These are phyloP conservation scores for Metschnikowia gruessii DNA, from an alignment of 805 yeast genomes.

Conservation along the genomic window DNA sequence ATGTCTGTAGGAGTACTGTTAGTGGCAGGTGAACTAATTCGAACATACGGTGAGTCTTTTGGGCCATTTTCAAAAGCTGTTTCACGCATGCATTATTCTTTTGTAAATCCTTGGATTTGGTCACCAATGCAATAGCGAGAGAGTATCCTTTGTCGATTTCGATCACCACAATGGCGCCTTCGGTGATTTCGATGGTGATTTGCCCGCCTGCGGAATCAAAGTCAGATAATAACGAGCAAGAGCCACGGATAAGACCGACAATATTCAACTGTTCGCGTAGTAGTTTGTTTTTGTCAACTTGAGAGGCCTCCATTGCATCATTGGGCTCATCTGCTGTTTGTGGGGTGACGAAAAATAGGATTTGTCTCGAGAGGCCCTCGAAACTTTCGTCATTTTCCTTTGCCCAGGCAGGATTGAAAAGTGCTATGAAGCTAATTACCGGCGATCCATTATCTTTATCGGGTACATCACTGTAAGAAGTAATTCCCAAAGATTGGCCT, in stretches of 20 bases:
- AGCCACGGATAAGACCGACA: constrained; percentile 38
- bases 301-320: background rate
- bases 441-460: constrained; percentile 8
- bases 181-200: constrained; percentile 25
- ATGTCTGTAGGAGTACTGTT: constrained; percentile 15
- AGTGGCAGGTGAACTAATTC: constrained; percentile 29
- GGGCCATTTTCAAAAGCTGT: constrained; percentile 27
- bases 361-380: constrained; percentile 32
- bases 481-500: constrained; percentile 12
- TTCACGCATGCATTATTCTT: constrained; percentile 22
- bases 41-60: constrained; percentile 26
- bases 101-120: constrained; percentile 12
- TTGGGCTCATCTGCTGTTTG: constrained; percentile 8
- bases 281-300: background rate
- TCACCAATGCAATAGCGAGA: constrained; percentile 28
- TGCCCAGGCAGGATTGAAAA: constrained; percentile 33
- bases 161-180: constrained; percentile 26
- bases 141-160: constrained; percentile 26
- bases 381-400: constrained; percentile 26
- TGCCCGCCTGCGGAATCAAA: constrained; percentile 21
- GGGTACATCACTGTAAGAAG: constrained; percentile 5
- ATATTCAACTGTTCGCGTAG: constrained; percentile 28
- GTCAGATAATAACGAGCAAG: constrained; percentile 29
- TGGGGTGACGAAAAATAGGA: constrained; percentile 29
- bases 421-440: constrained; percentile 24